These are phyloP conservation scores for Pseudogymnoascus sp. DNA, from an alignment of 2,329 filamentous ascomycete species.

Conservation along the genomic window DNA sequence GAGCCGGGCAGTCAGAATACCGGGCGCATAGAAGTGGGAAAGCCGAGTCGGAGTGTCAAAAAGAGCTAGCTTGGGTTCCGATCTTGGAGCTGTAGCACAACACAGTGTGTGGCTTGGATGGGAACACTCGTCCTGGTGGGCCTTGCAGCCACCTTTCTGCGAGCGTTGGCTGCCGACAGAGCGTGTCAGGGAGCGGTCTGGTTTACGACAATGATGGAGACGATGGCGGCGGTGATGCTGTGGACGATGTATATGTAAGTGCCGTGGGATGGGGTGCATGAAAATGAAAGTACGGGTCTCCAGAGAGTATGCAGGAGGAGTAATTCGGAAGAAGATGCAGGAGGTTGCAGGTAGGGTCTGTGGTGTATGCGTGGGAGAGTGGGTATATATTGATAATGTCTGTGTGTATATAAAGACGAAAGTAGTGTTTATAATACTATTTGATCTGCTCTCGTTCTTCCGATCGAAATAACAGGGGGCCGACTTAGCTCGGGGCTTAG, in stretches of 20 bases:
- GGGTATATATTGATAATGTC: neutral
- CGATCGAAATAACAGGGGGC: neutral
- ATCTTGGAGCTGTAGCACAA: neutral
- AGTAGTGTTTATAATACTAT: neutral
- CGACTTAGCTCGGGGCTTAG: neutral
- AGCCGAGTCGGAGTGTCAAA: constrained; percentile 5
- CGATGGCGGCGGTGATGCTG: neutral
- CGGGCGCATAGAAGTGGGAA: neutral
- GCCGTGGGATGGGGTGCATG: constrained; percentile 1
- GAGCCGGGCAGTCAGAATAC: neutral
- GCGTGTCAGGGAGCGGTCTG: neutral
- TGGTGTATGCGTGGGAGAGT: neutral
- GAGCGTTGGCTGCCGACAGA: neutral
- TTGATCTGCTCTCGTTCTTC: neutral
- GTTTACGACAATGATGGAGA: neutral
- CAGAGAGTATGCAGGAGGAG: neutral
- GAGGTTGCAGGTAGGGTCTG: neutral
- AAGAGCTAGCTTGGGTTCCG: neutral
- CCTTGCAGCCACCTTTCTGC: neutral
- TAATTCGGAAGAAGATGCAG: neutral
- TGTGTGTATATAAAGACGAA: neutral
- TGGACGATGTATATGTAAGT: constrained; percentile 1
- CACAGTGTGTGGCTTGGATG: neutral
- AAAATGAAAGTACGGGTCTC: constrained; percentile 2
- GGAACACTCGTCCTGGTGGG: constrained; percentile 1